Evolutionary conservation across 2,329 filamentous ascomycete species (phyloP), one percentile per base, ranked within the genome.

Genomic region (Trichoderma sp.): DNA sequence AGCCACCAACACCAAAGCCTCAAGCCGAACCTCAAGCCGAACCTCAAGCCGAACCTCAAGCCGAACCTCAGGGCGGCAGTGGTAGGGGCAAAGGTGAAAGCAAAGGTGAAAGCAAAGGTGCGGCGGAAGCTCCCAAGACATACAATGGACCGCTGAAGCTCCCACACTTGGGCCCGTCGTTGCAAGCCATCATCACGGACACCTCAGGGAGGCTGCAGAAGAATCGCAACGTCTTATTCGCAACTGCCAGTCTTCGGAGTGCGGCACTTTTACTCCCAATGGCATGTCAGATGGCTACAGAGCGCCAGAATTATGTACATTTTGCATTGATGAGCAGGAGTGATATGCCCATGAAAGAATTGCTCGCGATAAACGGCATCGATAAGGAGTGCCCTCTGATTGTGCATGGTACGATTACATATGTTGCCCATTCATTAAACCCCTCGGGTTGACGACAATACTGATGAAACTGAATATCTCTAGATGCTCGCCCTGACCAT

Each of bases 341-440:
- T 73, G 87, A 91, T 14, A 87, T 97, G 65, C 83, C 88, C 0
- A 81, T 97, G 65, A 86, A 90, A 15, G 88, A 92, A 39, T 84
- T 98, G 36, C 86, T 91, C 76, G 85, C 89, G 67, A 85, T 97
- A 72, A 98, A 98, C 80, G 93, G 94, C 36, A 87, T 97, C n/a
- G 87, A 89, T 61, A 84, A 89, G 58, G 81, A 81, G 4, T 98
- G 96, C 80, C 86, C 88, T 21, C 85, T 97, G 51, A 83, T 86
- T 65, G 84, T 88, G 64, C 86, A 90, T 73, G 88, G 88, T 86
- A 82, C 36, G 79, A 18, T 60, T 14, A 6, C 4, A 18, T 21
- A 6, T 8, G 21, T 34, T 34, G 12, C 30, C 24, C 60, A 30
- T 21, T 30, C 60, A 30, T 21, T 30, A 4, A 18, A 24, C 18